phyloP scores from a whole-genome alignment of 2,329 filamentous ascomycete genomes.

The Claviceps sp. region DNA sequence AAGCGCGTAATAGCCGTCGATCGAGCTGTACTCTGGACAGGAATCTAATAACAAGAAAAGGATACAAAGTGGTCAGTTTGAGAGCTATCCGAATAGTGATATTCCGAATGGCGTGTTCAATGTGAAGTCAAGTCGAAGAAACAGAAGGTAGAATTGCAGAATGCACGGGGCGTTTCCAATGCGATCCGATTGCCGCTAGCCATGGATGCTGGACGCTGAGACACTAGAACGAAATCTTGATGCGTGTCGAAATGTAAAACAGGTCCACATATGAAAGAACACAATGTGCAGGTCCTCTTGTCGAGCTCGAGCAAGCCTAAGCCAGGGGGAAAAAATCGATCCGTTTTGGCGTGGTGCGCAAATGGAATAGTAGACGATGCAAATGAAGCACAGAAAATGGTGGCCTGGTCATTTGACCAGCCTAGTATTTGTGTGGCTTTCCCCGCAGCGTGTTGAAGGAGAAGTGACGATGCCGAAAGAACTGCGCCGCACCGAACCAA shows the following conservation, averaged over 20 bases:
- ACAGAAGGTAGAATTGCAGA: constrained; percentile 10
- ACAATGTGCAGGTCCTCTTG: background rate
- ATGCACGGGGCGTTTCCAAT: constrained; percentile 14
- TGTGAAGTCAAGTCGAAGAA: background rate
- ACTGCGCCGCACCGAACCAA: background rate
- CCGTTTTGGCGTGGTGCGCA: constrained; percentile 7
- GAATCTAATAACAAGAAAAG: background rate
- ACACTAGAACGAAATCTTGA: background rate
- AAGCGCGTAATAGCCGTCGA: background rate
- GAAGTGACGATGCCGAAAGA: background rate
- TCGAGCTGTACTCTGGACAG: constrained; percentile 1
- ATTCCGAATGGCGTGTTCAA: background rate
- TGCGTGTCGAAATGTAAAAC: background rate
- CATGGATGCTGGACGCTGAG: background rate
- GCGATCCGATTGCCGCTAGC: background rate
- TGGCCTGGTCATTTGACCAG: constrained; percentile 4
- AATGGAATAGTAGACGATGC: background rate
- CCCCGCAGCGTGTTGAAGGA: background rate
- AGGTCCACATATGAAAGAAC: background rate
- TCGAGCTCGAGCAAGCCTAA: background rate
- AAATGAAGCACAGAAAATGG: background rate
- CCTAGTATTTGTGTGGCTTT: background rate
- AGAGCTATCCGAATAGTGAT: background rate
- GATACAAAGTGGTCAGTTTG: background rate
- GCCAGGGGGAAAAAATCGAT: background rate